Conservation (phyloP, 1,139 yeast species). For the Pichiaceae sp. region DNA sequence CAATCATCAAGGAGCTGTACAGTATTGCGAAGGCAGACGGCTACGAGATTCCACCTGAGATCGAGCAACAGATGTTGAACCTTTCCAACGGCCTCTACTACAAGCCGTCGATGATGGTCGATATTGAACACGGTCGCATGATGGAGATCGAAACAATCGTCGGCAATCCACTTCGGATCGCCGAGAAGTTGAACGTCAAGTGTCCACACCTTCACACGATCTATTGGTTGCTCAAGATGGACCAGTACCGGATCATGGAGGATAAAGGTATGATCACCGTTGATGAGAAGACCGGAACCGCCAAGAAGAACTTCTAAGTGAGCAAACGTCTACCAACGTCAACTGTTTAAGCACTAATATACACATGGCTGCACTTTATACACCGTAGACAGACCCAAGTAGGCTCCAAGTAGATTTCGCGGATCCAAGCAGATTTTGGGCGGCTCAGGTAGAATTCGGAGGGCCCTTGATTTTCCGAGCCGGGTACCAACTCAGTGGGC, state of each 20-base stretch:
- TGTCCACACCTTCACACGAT: constrained; percentile 27
- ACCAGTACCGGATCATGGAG: constrained; percentile 23
- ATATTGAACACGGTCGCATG: constrained; percentile 39
- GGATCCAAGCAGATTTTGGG: too few relatives aligned
- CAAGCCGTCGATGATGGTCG: constrained; percentile 56
- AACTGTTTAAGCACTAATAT: too few relatives aligned
- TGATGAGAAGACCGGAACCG: constrained; percentile 10
- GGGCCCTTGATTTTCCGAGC: too few relatives aligned
- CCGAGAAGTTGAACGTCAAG: constrained; percentile 27
- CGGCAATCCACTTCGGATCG: constrained; percentile 51
- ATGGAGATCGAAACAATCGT: constrained; percentile 51
- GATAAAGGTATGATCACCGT: constrained; percentile 11
- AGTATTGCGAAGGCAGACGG: constrained; percentile 49
- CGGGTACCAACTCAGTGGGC: too few relatives aligned
- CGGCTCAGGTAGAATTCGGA: too few relatives aligned
- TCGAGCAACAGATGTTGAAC: constrained; percentile 29
- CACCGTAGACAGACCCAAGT: too few relatives aligned
- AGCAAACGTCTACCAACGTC: too few relatives aligned
- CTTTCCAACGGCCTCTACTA: constrained; percentile 43
- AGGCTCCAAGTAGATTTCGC: too few relatives aligned
- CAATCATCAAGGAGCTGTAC: constrained; percentile 45
- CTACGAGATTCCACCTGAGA: constrained; percentile 25
- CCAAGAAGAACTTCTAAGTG: constrained; percentile 1
- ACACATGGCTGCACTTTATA: too few relatives aligned
- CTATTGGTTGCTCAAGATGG: constrained; percentile 26